Base-by-base conservation (phyloP, 352 stramenopile genomes). In the Thraustochytrium striatum region DNA sequence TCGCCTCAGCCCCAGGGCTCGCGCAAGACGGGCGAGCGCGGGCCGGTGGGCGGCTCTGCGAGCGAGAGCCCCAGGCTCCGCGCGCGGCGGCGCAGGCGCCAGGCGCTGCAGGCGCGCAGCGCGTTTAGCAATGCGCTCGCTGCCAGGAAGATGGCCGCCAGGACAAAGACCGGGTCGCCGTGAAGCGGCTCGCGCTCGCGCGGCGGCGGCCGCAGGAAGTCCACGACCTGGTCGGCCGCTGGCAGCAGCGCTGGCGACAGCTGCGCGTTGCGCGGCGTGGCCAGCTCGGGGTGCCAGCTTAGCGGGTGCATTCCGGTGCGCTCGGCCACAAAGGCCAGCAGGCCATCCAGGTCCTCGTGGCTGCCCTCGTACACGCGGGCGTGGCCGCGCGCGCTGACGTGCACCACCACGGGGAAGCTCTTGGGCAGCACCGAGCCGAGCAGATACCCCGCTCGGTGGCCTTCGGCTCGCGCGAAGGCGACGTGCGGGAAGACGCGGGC, bases 401-500 rank as follows among this genome's bases (percentile, higher is more conserved):
- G 52, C 5, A 75, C 11, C 19, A 75, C 8, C 3, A 75, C 65
- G 9, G 65, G 65, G 30, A 75, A 75, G 3, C 32, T 38, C 52
- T 75, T 75, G 21, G 65, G 65, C 25, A 75, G 65, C 25, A 38
- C 21, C 9, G 7, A 47, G 0, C 65, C 52, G 5, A 38, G 44
- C 3, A 50, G 30, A 25, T 55, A 55, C 0, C 50, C 65, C 0
- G 65, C 43, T 19, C 30, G 65, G 5, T 43, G 65, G 35, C 65
- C 65, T 75, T 75, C n/a, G n/a, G 68, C 52, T 7, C 65, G 30
- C 21, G 68, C 65, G 30, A 75, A 75, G 16, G 68, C 65, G 11
- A 75, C 65, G 30, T 75, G 65, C 43, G 65, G 65, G 25, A 75
- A 75, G 50, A 38, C 65, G 32, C 65, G 44, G 2, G 65, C 65